Evolutionary conservation across 2,329 filamentous ascomycete species (phyloP).

Genomic region (Cyphellophora europaea): DNA sequence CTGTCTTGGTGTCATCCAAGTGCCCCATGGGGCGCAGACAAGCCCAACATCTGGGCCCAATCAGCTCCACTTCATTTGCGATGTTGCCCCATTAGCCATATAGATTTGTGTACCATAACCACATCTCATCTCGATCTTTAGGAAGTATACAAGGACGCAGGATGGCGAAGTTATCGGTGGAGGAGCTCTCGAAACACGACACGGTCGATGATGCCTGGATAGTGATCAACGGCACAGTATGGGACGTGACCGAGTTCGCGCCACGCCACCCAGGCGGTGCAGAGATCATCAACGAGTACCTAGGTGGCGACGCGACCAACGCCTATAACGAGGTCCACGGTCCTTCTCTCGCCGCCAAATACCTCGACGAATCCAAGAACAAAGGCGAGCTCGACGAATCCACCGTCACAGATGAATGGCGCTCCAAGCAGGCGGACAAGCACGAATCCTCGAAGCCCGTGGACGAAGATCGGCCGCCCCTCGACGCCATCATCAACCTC

Average conservation of each 20-base stretch:
- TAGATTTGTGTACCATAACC: no score
- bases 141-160: neutral
- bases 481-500: conserved; percentile 13
- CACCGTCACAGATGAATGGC: neutral
- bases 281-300: conserved; percentile 82
- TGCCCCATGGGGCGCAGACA: no score
- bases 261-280: conserved; percentile 81
- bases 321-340: conserved; percentile 14
- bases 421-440: conserved; percentile 20
- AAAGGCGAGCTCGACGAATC: conserved; percentile 38
- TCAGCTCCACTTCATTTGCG: no score
- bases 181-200: neutral
- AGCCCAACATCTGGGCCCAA: no score
- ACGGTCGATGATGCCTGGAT: conserved; percentile 48
- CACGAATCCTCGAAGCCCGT: conserved; percentile 4
- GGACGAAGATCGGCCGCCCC: conserved; percentile 6
- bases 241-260: conserved; percentile 70
- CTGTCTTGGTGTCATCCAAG: no score
- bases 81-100: no score
- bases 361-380: conserved; percentile 33
- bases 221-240: conserved; percentile 73
- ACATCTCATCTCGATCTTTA: no score
- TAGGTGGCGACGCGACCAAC: conserved; percentile 57
- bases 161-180: neutral
- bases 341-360: conserved; percentile 16